Percentiles rank a stretch among this genome's conserved stretches.
phyloP scores from a whole-genome alignment of 1,139 yeast species.

The Hemisphaericaspora xylofermentans region DNA sequence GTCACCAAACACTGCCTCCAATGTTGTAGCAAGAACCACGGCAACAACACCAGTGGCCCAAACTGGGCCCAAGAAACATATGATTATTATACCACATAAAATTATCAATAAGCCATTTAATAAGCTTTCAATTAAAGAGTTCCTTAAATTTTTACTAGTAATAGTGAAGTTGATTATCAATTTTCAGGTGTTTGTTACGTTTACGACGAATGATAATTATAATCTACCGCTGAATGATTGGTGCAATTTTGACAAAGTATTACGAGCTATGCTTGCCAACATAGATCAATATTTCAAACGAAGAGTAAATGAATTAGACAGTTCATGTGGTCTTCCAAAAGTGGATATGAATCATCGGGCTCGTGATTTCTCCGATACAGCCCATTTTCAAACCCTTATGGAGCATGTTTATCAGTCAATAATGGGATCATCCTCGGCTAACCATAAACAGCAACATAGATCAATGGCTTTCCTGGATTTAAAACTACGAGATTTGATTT shows the following conservation, averaged over 20 bases:
- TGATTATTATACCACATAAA: conserved; percentile 44
- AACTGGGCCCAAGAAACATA: conserved; percentile 19
- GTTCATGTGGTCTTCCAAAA: neutral
- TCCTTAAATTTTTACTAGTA: conserved; percentile 35
- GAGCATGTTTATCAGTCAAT: conserved; percentile 30
- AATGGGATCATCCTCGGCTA: conserved; percentile 12
- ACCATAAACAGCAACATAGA: conserved; percentile 8
- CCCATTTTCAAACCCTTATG: conserved; percentile 18
- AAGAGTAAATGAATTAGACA: conserved; percentile 1
- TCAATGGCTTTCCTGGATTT: conserved; percentile 21
- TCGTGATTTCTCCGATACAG: neutral
- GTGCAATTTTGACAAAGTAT: conserved; percentile 13
- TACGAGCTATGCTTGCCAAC: conserved; percentile 5
- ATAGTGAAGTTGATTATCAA: conserved; percentile 40
- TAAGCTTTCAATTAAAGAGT: conserved; percentile 40
- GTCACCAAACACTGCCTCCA: conserved; percentile 7
- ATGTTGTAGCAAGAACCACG: neutral
- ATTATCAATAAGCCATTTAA: conserved; percentile 44
- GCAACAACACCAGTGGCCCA: neutral
- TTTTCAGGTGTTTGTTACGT: conserved; percentile 31
- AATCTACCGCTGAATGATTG: conserved; percentile 10
- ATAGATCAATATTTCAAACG: conserved; percentile 7
- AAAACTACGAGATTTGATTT: conserved; percentile 24
- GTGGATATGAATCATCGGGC: neutral
- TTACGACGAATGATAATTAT: conserved; percentile 6